A percentile compares a stretch with the other conserved stretches of the same genome.
Evolutionary conservation across 2,329 filamentous ascomycete species (phyloP).

Genomic region (Neonectria ditissima): DNA sequence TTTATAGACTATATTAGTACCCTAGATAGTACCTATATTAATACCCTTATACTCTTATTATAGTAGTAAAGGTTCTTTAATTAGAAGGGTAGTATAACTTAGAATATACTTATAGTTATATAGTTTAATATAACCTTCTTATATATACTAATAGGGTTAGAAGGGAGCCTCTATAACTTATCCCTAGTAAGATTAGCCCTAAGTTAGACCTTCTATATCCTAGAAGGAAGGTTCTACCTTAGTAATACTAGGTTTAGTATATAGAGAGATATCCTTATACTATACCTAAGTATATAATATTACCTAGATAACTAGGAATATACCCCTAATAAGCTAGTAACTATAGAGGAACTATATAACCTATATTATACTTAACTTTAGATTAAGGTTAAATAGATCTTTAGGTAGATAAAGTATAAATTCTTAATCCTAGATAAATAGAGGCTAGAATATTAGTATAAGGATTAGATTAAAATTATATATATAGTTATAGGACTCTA

Average conservation of each 20-base stretch:
- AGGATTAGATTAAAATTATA: not conserved
- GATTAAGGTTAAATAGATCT: not conserved
- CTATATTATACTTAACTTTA: not conserved
- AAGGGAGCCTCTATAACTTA: not conserved
- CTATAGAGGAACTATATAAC: not conserved
- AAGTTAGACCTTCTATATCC: not conserved
- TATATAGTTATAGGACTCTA: not conserved
- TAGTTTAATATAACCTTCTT: not conserved
- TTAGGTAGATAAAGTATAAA: not conserved
- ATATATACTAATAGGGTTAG: not conserved
- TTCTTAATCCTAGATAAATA: not conserved
- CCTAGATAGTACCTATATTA: too few species aligned
- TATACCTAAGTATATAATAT: not conserved
- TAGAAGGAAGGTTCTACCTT: not conserved
- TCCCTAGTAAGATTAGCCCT: not conserved
- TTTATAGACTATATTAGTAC: too few species aligned
- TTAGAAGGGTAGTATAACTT: not conserved
- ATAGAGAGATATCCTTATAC: not conserved
- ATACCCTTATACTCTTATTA: too few species aligned
- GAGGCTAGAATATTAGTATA: not conserved
- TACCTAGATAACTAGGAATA: not conserved
- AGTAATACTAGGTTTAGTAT: not conserved
- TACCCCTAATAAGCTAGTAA: not conserved
- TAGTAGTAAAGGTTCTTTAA: too few species aligned
- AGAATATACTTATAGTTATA: not conserved